phyloP scores from a whole-genome alignment of 106 monocot species.

The Chionographis japonica region DNA sequence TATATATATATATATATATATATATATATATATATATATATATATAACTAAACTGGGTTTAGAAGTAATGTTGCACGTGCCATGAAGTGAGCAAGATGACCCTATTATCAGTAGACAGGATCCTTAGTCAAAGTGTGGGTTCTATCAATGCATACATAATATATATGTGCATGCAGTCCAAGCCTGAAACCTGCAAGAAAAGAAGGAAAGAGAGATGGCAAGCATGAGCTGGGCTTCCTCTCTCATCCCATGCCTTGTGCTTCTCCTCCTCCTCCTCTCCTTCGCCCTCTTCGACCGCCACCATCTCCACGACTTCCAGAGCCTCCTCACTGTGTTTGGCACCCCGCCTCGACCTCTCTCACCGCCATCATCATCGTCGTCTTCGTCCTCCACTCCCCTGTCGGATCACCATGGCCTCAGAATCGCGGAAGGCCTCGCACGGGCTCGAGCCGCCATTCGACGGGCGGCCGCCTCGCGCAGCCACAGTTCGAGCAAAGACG shows the following conservation, averaged over 20 bases:
- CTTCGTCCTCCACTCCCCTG: neutral
- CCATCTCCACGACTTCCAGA: neutral
- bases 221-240: slow-evolving; percentile 6
- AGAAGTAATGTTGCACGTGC: too few species aligned
- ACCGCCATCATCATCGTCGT: neutral
- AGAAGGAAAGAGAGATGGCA: neutral
- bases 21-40: too few species aligned
- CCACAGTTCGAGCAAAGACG: neutral
- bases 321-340: neutral
- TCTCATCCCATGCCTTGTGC: neutral
- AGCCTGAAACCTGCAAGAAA: too few species aligned
- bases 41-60: too few species aligned
- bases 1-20: too few species aligned
- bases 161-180: too few species aligned
- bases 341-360: neutral
- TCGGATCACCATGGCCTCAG: neutral
- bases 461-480: slow-evolving; percentile 9
- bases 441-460: slow-evolving; percentile 27
- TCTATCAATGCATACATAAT: too few species aligned
- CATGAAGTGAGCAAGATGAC: too few species aligned
- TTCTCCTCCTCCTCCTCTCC: slow-evolving; percentile 13
- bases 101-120: too few species aligned
- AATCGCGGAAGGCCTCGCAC: slow-evolving; percentile 26
- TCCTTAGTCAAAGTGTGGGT: too few species aligned
- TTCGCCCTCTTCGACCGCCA: neutral